These are phyloP conservation scores for Thalassiosira hispida DNA, from an alignment of 352 stramenopile genomes.

Conservation along the genomic window DNA sequence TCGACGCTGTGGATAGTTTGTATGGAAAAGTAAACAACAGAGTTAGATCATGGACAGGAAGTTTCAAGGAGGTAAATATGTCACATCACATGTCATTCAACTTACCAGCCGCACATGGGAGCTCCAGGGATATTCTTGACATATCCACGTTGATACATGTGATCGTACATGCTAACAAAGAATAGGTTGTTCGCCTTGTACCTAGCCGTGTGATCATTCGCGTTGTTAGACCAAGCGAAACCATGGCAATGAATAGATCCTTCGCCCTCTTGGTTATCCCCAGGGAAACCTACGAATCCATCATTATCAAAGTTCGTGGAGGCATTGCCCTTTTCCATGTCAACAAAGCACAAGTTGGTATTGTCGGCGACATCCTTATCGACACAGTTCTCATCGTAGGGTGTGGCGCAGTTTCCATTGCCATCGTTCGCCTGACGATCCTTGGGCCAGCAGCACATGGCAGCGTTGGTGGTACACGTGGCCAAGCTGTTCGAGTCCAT, in stretches of 20 bases:
- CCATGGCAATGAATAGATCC: slow-evolving; percentile 71
- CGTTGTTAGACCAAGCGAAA: slow-evolving; percentile 65
- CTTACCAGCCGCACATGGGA: slow-evolving; percentile 61
- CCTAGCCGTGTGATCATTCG: slow-evolving; percentile 2
- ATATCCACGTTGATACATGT: slow-evolving; percentile 72
- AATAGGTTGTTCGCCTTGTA: slow-evolving; percentile 75
- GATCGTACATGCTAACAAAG: slow-evolving; percentile 77
- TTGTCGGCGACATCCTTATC: slow-evolving; percentile 68
- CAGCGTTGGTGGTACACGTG: slow-evolving; percentile 61
- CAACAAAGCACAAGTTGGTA: slow-evolving; percentile 66
- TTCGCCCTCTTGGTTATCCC: slow-evolving; percentile 36
- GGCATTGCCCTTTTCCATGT: slow-evolving; percentile 25
- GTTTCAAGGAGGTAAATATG: no score
- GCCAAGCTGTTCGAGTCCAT: no score
- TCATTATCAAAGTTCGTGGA: slow-evolving; percentile 10
- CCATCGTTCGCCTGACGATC: slow-evolving; percentile 67
- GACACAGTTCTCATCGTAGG: slow-evolving; percentile 61
- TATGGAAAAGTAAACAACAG: slow-evolving; percentile 1
- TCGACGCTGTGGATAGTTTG: slow-evolving; percentile 20
- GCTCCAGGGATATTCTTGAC: slow-evolving; percentile 60
- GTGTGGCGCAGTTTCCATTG: slow-evolving; percentile 65
- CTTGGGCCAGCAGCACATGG: slow-evolving; percentile 63
- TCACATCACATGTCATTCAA: no score
- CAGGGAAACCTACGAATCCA: neutral
- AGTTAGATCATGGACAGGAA: neutral